Evolutionary conservation across 495 filamentous ascomycete genomes (phyloP).

Genomic region (Hyaloscypha finlandica): DNA sequence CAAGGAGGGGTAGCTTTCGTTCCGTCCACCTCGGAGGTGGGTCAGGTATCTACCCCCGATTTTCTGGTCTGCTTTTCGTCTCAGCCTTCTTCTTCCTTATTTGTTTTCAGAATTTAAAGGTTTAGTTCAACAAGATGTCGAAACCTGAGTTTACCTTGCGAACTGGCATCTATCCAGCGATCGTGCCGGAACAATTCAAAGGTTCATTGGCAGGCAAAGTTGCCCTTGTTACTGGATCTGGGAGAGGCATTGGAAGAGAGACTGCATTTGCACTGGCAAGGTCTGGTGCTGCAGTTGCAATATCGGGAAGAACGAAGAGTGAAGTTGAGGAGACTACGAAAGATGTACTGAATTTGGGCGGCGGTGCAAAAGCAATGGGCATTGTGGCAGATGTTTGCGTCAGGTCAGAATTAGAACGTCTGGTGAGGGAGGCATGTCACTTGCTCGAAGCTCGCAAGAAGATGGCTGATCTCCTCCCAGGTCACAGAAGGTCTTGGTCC

Average conservation of each 20-base stretch:
- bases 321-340: slow-evolving; percentile 18
- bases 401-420: slow-evolving; percentile 5
- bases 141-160: slow-evolving; percentile 25
- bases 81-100: background rate
- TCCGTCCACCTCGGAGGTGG: slow-evolving; percentile 12
- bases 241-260: slow-evolving; percentile 71
- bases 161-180: slow-evolving; percentile 18
- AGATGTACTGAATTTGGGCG: slow-evolving; percentile 3
- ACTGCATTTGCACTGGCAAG: slow-evolving; percentile 75
- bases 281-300: slow-evolving; percentile 68
- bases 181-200: slow-evolving; percentile 18
- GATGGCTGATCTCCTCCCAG: background rate
- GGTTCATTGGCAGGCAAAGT: slow-evolving; percentile 61
- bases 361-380: slow-evolving; percentile 13
- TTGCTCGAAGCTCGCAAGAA: background rate
- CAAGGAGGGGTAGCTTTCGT: background rate
- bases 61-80: background rate
- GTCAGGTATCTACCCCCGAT: background rate
- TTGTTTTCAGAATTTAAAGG: background rate
- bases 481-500: slow-evolving; percentile 15
- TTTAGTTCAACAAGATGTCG: background rate
- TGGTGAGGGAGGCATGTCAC: slow-evolving; percentile 18
- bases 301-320: slow-evolving; percentile 43
- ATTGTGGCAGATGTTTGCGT: slow-evolving; percentile 20
- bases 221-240: slow-evolving; percentile 72